Evolutionary conservation across 148 eudicot genomes (phyloP).

Genomic region (Polygonum aviculare): DNA sequence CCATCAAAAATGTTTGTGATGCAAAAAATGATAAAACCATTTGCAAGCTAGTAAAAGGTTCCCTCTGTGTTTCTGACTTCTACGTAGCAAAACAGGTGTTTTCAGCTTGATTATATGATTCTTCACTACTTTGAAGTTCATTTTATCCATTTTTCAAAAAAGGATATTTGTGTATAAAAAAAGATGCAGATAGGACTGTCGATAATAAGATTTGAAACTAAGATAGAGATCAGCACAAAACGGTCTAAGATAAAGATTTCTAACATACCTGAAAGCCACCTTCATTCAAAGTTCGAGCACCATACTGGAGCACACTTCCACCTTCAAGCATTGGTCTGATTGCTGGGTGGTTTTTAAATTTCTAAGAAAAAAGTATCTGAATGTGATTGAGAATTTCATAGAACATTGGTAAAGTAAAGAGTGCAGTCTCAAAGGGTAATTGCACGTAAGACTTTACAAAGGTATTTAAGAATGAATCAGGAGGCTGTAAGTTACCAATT

Average conservation of each 20-base stretch:
- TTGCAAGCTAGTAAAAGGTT: neutral
- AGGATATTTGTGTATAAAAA: neutral
- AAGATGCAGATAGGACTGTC: neutral
- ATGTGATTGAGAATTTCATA: neutral
- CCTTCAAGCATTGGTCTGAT: slow-evolving; percentile 81
- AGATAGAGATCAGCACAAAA: neutral
- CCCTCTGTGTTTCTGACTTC: neutral
- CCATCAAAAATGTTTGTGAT: slow-evolving; percentile 31
- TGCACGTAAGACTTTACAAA: neutral
- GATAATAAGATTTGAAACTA: neutral
- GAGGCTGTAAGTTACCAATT: neutral
- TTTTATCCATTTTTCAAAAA: neutral
- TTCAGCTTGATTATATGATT: neutral
- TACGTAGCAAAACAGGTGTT: neutral
- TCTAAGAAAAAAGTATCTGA: slow-evolving; percentile 30
- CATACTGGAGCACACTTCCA: slow-evolving; percentile 85
- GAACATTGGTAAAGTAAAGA: neutral
- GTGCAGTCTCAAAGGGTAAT: neutral
- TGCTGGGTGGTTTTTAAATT: slow-evolving; percentile 82
- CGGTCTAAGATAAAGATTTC: neutral
- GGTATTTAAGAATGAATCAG: neutral
- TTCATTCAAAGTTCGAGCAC: slow-evolving; percentile 94
- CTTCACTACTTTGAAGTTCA: neutral
- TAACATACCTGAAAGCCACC: slow-evolving; percentile 92
- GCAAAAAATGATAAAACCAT: neutral